These are phyloP conservation scores for Salix dunnii DNA, from an alignment of 345 rosid species.

Conservation along the genomic window DNA sequence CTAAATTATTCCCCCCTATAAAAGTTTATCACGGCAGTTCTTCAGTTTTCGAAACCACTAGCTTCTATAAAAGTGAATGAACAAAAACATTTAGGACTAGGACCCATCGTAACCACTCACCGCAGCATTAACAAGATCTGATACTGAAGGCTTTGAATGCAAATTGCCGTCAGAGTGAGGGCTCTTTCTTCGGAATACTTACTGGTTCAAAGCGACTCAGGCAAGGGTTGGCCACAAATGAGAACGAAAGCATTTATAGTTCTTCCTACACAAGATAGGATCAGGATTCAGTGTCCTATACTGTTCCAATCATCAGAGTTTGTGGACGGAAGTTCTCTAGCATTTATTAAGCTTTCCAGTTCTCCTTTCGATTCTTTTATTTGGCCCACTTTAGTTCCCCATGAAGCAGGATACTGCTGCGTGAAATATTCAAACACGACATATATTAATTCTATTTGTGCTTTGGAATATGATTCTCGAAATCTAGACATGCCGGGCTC, in stretches of 20 bases:
- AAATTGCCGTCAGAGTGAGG: constrained; percentile 24
- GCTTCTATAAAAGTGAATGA: neutral
- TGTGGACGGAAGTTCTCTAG: constrained; percentile 3
- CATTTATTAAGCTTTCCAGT: constrained; percentile 6
- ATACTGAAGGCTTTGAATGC: constrained; percentile 3
- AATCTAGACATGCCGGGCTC: neutral
- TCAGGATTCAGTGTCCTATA: constrained; percentile 4
- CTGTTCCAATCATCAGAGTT: neutral
- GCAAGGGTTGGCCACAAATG: constrained; percentile 11
- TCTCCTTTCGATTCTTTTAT: neutral
- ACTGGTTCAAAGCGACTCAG: neutral
- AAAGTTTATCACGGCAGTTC: too few species aligned
- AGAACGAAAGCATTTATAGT: constrained; percentile 13
- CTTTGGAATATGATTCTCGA: neutral
- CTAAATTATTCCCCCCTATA: too few species aligned
- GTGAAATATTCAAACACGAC: neutral
- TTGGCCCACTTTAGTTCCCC: constrained; percentile 10
- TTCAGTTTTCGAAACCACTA: too few species aligned
- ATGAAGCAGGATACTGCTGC: constrained; percentile 12
- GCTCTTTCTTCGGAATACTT: neutral
- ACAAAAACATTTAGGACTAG: neutral
- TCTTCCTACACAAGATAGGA: neutral
- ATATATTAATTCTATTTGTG: neutral
- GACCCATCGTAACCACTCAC: neutral
- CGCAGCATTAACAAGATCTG: neutral